Evolutionary conservation across 305 asterid species (phyloP).

Genomic region (Fraxinus nigra): DNA sequence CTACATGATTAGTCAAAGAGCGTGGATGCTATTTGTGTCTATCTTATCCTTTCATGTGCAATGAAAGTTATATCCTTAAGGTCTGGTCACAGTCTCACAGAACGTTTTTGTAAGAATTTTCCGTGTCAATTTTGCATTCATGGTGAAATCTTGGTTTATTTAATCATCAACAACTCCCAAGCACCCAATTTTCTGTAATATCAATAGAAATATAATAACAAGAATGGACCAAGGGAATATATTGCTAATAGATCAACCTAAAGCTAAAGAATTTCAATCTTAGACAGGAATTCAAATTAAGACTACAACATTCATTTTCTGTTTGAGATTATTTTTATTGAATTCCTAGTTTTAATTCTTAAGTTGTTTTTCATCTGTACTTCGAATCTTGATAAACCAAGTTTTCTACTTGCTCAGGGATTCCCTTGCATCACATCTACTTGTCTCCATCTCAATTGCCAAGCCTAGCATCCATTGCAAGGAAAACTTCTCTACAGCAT

Average conservation of each 20-base stretch:
- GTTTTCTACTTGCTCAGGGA: constrained; percentile 38
- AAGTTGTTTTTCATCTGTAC: neutral
- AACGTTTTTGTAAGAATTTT: no score
- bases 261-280: neutral
- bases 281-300: neutral
- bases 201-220: neutral
- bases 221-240: neutral
- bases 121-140: neutral
- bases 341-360: neutral
- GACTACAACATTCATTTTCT: neutral
- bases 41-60: neutral
- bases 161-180: neutral
- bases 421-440: constrained; percentile 44
- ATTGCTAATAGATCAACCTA: neutral
- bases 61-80: neutral
- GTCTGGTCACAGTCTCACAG: neutral
- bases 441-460: constrained; percentile 60
- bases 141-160: neutral
- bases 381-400: neutral
- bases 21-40: neutral
- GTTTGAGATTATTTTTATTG: neutral
- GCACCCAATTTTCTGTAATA: neutral
- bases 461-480: constrained; percentile 35
- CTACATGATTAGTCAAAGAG: neutral
- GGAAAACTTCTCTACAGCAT: constrained; percentile 37